A percentile compares a stretch with the other conserved stretches of the same genome.
Conservation (phyloP, 129 eudicot species). For the Apium graveolens region DNA sequence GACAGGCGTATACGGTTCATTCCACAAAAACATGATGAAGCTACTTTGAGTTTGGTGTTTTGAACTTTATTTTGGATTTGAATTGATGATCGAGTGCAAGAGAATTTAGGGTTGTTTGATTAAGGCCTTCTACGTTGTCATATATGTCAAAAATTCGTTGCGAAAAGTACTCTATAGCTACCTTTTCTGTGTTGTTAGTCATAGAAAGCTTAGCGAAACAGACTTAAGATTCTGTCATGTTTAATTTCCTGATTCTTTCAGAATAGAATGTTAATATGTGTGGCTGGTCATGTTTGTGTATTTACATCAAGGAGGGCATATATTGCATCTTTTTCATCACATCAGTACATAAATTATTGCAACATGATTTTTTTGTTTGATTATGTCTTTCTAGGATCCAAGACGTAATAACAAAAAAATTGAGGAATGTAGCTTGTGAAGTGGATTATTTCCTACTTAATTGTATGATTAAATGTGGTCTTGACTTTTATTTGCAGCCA, state of each 20-base stretch:
- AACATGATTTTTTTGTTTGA: background rate
- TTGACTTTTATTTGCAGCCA: slow-evolving; percentile 32
- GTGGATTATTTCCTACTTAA: slow-evolving; percentile 1
- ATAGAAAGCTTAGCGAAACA: background rate
- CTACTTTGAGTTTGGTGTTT: background rate
- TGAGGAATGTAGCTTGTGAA: slow-evolving; percentile 24
- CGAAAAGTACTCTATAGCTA: background rate
- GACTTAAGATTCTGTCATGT: background rate
- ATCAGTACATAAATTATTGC: background rate
- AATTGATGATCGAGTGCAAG: background rate
- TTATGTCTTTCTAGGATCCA: background rate
- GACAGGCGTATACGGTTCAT: no score
- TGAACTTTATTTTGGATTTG: background rate
- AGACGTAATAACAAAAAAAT: background rate
- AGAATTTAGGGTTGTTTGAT: background rate
- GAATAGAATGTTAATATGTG: background rate
- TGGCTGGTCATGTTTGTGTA: background rate
- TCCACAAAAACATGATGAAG: background rate
- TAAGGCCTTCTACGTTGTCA: background rate
- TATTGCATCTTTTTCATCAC: background rate
- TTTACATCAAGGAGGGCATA: background rate
- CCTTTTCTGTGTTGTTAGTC: background rate
- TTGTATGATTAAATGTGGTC: background rate
- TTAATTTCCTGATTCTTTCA: background rate
- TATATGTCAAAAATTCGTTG: background rate